Evolutionary conservation across 129 eudicot species (phyloP).

Genomic region (Saposhnikovia divaricata): DNA sequence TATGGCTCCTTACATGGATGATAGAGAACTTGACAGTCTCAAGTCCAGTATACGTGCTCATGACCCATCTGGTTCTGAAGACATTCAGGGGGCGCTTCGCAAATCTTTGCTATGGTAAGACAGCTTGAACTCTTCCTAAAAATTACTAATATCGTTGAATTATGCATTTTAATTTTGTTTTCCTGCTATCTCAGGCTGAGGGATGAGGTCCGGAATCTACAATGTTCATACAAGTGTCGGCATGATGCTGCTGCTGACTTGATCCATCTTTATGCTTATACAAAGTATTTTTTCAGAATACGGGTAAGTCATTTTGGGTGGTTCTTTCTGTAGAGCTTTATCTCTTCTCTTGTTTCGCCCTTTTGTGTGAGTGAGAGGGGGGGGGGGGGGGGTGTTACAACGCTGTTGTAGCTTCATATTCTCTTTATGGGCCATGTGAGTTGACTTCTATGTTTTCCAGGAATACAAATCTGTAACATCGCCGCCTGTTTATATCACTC

Average conservation of each 20-base stretch:
- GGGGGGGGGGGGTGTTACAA: background rate
- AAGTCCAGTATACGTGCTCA: constrained; percentile 61
- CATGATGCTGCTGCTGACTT: constrained; percentile 99
- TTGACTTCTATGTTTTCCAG: constrained; percentile 24
- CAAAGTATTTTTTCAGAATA: constrained; percentile 64
- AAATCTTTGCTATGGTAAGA: constrained; percentile 81
- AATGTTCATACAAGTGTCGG: constrained; percentile 69
- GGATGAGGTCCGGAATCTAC: constrained; percentile 89
- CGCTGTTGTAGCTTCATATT: background rate
- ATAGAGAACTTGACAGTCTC: constrained; percentile 43
- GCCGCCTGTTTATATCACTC: constrained; percentile 81
- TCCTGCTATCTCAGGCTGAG: constrained; percentile 50
- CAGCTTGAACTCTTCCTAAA: background rate
- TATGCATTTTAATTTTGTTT: background rate
- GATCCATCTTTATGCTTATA: constrained; percentile 86
- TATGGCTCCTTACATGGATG: constrained; percentile 79
- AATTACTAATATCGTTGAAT: background rate
- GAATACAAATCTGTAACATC: constrained; percentile 70
- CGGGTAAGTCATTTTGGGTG: constrained; percentile 37
- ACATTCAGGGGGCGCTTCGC: constrained; percentile 48
- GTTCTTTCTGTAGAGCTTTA: background rate
- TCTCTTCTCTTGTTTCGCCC: no score
- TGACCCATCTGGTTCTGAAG: constrained; percentile 72
- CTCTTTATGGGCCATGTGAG: background rate
- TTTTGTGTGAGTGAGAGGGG: background rate